These are phyloP conservation scores for Boletus semigastroideus DNA, from an alignment of 1,284 basidiomycete species.

Conservation along the genomic window DNA sequence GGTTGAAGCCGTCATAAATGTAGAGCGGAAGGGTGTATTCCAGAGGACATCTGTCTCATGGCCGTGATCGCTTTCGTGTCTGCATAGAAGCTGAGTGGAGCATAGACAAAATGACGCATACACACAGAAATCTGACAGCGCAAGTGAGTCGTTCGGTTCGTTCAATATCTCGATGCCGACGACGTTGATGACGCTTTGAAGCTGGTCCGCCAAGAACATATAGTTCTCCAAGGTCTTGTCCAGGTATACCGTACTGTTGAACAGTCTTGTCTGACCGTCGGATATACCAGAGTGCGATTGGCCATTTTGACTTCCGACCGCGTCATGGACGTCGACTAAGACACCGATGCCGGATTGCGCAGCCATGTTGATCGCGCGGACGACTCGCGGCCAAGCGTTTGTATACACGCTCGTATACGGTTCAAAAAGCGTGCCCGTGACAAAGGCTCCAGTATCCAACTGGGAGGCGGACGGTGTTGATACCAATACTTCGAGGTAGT, in stretches of 20 bases:
- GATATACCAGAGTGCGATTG: slow-evolving; percentile 73
- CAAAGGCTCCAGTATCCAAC: slow-evolving; percentile 66
- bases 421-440: slow-evolving; percentile 53
- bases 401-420: slow-evolving; percentile 58
- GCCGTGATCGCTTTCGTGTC: slow-evolving; percentile 24
- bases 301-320: slow-evolving; percentile 58
- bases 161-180: slow-evolving; percentile 79
- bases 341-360: slow-evolving; percentile 38
- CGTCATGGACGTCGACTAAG: slow-evolving; percentile 37
- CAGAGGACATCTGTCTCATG: slow-evolving; percentile 21
- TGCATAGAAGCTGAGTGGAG: background rate
- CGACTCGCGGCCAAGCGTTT: slow-evolving; percentile 60
- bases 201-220: slow-evolving; percentile 53
- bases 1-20: slow-evolving; percentile 73
- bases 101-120: background rate
- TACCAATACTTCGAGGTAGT: slow-evolving; percentile 59
- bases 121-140: slow-evolving; percentile 57
- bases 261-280: slow-evolving; percentile 58
- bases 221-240: slow-evolving; percentile 62
- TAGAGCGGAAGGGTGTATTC: slow-evolving; percentile 62
- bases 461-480: slow-evolving; percentile 73
- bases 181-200: slow-evolving; percentile 67
- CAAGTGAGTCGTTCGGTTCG: slow-evolving; percentile 58
- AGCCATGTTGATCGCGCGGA: slow-evolving; percentile 70
- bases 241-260: slow-evolving; percentile 49